phyloP scores from a whole-genome alignment of 2,329 filamentous ascomycete genomes.

The Calonectria hawksworthii region DNA sequence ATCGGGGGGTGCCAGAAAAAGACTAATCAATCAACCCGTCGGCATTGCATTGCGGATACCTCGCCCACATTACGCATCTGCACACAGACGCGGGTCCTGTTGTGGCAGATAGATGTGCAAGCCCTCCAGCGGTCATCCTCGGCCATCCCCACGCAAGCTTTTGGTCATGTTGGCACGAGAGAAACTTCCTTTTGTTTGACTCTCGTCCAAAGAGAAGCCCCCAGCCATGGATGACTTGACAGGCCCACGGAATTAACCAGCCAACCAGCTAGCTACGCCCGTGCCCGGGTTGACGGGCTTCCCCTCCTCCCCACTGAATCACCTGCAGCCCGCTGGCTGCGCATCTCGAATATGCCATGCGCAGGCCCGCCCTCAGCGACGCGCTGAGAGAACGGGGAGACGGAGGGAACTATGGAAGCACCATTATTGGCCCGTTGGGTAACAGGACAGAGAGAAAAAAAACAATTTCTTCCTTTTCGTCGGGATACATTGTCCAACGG shows the following conservation, averaged over 20 bases:
- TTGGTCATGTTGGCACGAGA: neutral
- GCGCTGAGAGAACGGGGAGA: slow-evolving; percentile 8
- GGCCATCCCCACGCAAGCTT: neutral
- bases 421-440: slow-evolving; percentile 24
- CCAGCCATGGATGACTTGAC: slow-evolving; percentile 2
- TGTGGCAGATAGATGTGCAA: slow-evolving; percentile 6
- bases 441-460: neutral
- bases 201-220: slow-evolving; percentile 5
- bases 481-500: slow-evolving; percentile 5
- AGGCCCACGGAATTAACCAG: neutral
- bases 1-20: slow-evolving; percentile 30
- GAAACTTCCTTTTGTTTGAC: neutral
- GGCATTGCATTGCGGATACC: neutral
- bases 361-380: slow-evolving; percentile 31
- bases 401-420: slow-evolving; percentile 9
- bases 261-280: neutral
- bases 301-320: slow-evolving; percentile 34
- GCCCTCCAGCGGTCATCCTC: neutral
- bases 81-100: slow-evolving; percentile 20
- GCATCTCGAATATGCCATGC: slow-evolving; percentile 34
- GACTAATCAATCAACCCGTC: neutral
- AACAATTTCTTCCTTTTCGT: neutral
- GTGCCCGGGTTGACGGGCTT: neutral
- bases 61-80: slow-evolving; percentile 12
- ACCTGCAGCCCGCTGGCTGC: slow-evolving; percentile 39